phyloP scores from a whole-genome alignment of 1,139 yeast species.

The Yamadazyma siamensis region DNA sequence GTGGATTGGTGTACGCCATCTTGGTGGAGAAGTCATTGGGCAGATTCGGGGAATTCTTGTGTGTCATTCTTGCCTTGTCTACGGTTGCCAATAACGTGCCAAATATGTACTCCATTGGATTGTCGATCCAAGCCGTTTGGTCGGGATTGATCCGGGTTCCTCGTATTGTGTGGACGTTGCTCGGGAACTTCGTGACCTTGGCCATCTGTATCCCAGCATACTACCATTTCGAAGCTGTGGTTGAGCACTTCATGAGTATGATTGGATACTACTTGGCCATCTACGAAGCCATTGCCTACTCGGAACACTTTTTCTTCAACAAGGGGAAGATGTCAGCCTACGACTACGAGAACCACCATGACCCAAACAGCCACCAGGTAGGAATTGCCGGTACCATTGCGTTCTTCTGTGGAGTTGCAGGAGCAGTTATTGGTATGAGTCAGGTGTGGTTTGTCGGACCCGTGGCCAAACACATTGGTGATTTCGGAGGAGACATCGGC shows the following conservation, averaged over 20 bases:
- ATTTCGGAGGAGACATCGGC: slow-evolving; percentile 80
- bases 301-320: slow-evolving; percentile 79
- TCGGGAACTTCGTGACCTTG: slow-evolving; percentile 71
- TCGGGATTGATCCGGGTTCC: slow-evolving; percentile 68
- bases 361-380: slow-evolving; percentile 56
- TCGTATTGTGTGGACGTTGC: slow-evolving; percentile 74
- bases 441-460: slow-evolving; percentile 82
- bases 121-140: slow-evolving; percentile 80
- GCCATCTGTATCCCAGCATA: slow-evolving; percentile 89
- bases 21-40: slow-evolving; percentile 76
- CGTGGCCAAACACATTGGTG: slow-evolving; percentile 59
- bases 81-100: slow-evolving; percentile 90
- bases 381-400: slow-evolving; percentile 78
- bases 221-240: slow-evolving; percentile 69
- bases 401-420: slow-evolving; percentile 79
- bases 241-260: slow-evolving; percentile 84
- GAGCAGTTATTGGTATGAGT: slow-evolving; percentile 82
- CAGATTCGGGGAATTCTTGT: slow-evolving; percentile 87
- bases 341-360: slow-evolving; percentile 58
- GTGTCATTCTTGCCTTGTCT: slow-evolving; percentile 77
- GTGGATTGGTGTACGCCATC: slow-evolving; percentile 79
- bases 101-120: slow-evolving; percentile 87
- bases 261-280: slow-evolving; percentile 90
- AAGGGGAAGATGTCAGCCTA: slow-evolving; percentile 56
- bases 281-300: slow-evolving; percentile 65